Evolutionary conservation across 352 stramenopile species (phyloP), one percentile per base, ranked within the genome.

Genomic region (Globisporangium apiculatum): DNA sequence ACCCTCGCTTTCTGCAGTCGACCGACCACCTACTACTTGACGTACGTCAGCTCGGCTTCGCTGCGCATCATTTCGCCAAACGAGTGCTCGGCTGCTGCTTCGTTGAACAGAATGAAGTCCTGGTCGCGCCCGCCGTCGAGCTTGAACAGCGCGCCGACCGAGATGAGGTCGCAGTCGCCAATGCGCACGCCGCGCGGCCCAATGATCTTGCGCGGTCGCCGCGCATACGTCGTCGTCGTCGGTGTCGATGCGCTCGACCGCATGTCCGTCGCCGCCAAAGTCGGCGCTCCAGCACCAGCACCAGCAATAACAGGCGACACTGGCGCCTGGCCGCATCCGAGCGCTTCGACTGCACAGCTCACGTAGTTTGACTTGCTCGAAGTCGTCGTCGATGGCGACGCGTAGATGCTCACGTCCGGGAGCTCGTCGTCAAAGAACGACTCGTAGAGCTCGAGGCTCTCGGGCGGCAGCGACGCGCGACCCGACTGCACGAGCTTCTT

Each of bases 41-140:
- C 36, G 38, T 55, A 64, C 15, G 48, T 48, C 24, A 87, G 48
- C 59, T 88, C 80, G 10, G 76, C 86, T 59, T 89, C 83, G 67
- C 86, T 89, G 49, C 75, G 83, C 64, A 88, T 86, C 61, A 89
- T 78, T 37, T 91, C 74, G 3, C 79, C 76, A 51, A 93, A 91
- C 10, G 69, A 64, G 49, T 89, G 83, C 31, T 89, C 79, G 0
- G 75, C 79, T 18, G 83, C 76, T 12, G 73, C 63, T 63, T 89
- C 78, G 61, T 93, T 93, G 61, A 93, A 93, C 4, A 89, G 53
- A 48, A 93, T 91, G 47, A 89, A 91, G 54, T 93, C 83, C 15
- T 83, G 66, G 52, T 89, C 83, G 65, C 88, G 88, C 9, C 83
- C 80, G 3, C 80, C 83, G n/a, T 87, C 76, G 55, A 89, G 79